These are phyloP conservation scores for Scopulariopsis brevicaulis DNA, from an alignment of 2,329 filamentous ascomycete genomes.

Conservation along the genomic window DNA sequence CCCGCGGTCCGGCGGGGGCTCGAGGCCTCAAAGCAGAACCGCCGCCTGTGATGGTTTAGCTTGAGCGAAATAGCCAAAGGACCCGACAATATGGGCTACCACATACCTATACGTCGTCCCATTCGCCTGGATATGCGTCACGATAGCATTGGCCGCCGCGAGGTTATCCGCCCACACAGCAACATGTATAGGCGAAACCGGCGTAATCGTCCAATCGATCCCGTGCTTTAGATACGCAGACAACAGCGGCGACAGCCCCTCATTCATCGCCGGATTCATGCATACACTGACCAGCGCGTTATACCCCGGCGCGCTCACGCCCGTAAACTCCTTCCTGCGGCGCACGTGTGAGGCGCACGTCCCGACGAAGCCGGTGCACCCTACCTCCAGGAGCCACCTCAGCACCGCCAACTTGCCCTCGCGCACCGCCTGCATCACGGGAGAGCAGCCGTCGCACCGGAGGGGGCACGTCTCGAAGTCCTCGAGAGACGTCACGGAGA, in stretches of 20 bases:
- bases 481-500: not conserved
- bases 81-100: no score
- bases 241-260: not conserved
- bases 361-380: not conserved
- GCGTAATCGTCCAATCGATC: slow-evolving; percentile 1
- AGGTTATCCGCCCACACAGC: not conserved
- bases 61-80: not conserved
- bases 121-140: not conserved
- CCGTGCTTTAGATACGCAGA: not conserved
- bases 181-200: not conserved
- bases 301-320: not conserved
- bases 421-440: not conserved
- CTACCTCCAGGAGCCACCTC: not conserved
- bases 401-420: not conserved
- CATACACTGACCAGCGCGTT: not conserved
- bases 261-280: not conserved
- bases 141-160: not conserved
- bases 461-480: slow-evolving; percentile 1
- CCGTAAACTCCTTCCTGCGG: no score
- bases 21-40: not conserved
- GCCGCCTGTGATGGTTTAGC: not conserved
- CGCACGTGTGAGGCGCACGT: not conserved
- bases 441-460: slow-evolving; percentile 1
- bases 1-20: not conserved
- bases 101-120: not conserved